Percentiles rank a stretch among this genome's conserved stretches.
phyloP scores from a whole-genome alignment of 768 basidiomycete genomes.

The Naematelia aurantialba region DNA sequence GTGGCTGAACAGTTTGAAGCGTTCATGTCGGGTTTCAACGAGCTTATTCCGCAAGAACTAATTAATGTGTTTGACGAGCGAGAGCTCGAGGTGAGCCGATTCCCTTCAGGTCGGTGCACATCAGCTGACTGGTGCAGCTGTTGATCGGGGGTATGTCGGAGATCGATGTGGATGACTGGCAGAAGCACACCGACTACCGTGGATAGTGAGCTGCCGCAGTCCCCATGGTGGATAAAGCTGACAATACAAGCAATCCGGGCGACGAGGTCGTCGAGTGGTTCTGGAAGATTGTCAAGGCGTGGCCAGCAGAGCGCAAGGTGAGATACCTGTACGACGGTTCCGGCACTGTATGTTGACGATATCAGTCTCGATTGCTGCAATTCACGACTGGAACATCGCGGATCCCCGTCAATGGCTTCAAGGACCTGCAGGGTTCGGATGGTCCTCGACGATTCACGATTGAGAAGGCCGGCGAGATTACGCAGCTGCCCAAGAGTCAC shows the following conservation, averaged over 20 bases:
- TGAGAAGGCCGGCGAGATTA: conserved; percentile 95
- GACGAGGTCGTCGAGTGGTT: conserved; percentile 85
- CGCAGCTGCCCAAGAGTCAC: conserved; percentile 93
- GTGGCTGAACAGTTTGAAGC: conserved; percentile 99
- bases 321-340: conserved; percentile 6
- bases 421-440: conserved; percentile 95
- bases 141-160: conserved; percentile 99
- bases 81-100: conserved; percentile 65
- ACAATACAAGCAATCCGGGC: conserved; percentile 42
- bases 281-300: conserved; percentile 97
- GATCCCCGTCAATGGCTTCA: conserved; percentile 91
- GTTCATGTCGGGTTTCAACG: conserved; percentile 99
- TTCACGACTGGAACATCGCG: conserved; percentile 91
- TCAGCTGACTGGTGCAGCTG: conserved; percentile 51
- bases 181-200: conserved; percentile 97
- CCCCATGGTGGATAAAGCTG: neutral
- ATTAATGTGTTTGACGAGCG: conserved; percentile 99
- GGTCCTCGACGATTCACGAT: conserved; percentile 95
- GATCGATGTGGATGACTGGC: conserved; percentile 99
- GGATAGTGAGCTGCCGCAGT: conserved; percentile 51
- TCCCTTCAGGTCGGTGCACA: neutral
- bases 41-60: conserved; percentile 94
- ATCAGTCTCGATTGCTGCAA: conserved; percentile 67
- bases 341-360: neutral
- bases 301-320: conserved; percentile 92